Conservation (phyloP, 306 rosid genomes). For the Pyrus bretschneideri region DNA sequence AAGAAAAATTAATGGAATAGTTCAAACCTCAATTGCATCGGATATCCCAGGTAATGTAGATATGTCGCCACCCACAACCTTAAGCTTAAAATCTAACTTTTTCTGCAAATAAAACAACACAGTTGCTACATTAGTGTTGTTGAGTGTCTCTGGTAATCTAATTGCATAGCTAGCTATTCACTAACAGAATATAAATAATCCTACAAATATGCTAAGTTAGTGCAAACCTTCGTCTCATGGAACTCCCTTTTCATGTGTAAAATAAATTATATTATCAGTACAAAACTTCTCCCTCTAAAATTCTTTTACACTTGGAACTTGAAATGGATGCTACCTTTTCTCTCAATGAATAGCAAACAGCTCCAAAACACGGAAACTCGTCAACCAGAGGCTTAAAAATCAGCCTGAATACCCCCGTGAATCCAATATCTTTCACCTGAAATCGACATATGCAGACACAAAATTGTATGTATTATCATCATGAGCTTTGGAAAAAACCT, state of each 20-base stretch:
- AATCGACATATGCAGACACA: not conserved
- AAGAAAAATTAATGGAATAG: conserved; percentile 1
- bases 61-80: conserved; percentile 88
- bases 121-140: conserved; percentile 2
- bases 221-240: not conserved
- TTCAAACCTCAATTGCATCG: conserved; percentile 75
- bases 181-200: not conserved
- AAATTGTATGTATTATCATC: not conserved
- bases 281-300: not conserved
- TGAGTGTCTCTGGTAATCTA: not conserved
- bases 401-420: conserved; percentile 90
- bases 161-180: not conserved
- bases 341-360: conserved; percentile 80
- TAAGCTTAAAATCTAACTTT: conserved; percentile 78
- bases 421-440: conserved; percentile 90
- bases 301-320: not conserved
- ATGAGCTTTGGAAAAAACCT: not conserved
- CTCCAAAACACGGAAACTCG: conserved; percentile 96
- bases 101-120: conserved; percentile 46
- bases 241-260: not conserved
- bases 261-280: not conserved
- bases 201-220: not conserved
- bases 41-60: conserved; percentile 80
- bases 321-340: conserved; percentile 56
- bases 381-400: conserved; percentile 88